Percentiles rank a stretch among this genome's conserved stretches.
phyloP scores from a whole-genome alignment of 139 green algal species.

The Closterium sp. region DNA sequence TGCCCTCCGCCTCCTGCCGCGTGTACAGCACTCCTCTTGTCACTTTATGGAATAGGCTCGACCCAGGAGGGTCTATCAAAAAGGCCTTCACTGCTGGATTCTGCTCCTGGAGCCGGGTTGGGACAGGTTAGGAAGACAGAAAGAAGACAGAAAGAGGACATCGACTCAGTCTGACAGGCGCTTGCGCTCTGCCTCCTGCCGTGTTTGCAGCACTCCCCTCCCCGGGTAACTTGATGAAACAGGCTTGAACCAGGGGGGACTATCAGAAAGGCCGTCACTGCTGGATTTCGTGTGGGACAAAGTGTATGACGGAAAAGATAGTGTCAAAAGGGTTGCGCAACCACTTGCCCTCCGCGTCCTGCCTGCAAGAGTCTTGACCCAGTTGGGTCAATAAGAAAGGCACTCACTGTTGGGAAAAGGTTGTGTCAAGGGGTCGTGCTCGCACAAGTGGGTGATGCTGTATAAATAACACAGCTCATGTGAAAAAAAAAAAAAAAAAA shows the following conservation, averaged over 20 bases:
- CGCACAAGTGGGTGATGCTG: too few species aligned
- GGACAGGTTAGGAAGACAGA: not conserved
- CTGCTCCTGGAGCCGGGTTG: constrained; percentile 62
- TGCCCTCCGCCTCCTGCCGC: constrained; percentile 82
- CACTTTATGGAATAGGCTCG: constrained; percentile 87
- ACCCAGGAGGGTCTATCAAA: constrained; percentile 86
- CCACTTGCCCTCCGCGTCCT: constrained; percentile 88
- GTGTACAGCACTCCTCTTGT: constrained; percentile 86
- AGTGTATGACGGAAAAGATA: constrained; percentile 63
- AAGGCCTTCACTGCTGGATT: constrained; percentile 52
- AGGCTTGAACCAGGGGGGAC: constrained; percentile 86
- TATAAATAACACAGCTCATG: too few species aligned
- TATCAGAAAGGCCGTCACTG: constrained; percentile 62
- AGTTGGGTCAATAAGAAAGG: constrained; percentile 79
- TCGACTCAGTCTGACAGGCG: constrained; percentile 84
- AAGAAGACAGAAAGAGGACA: constrained; percentile 64
- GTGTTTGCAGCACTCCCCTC: constrained; percentile 82
- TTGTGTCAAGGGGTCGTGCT: too few species aligned
- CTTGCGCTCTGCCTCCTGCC: constrained; percentile 84
- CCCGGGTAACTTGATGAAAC: constrained; percentile 87
- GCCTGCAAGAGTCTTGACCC: constrained; percentile 75
- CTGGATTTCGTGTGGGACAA: constrained; percentile 44
- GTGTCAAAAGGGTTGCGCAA: constrained; percentile 71
- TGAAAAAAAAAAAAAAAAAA: too few species aligned
- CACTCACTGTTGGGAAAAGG: constrained; percentile 48